phyloP scores from a whole-genome alignment of 148 eudicot species.

The Arctostaphylos glauca region DNA sequence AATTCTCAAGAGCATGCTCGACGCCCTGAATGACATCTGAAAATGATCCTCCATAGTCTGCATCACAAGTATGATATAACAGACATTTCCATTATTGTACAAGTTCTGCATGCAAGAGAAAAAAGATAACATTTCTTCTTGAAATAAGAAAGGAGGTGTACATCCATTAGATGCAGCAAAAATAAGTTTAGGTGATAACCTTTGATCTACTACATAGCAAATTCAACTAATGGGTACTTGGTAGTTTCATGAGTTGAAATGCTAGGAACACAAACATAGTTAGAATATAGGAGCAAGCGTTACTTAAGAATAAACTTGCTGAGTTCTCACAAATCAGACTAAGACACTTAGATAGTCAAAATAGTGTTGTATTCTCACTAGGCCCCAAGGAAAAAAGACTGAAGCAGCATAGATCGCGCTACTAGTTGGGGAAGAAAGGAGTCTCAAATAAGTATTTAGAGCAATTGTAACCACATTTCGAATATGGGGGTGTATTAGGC shows the following conservation, averaged over 20 bases:
- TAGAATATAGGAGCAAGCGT: background rate
- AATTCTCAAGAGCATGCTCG: slow-evolving; percentile 64
- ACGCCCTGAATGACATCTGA: slow-evolving; percentile 75
- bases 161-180: background rate
- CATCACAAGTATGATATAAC: slow-evolving; percentile 15
- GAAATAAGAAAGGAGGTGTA: background rate
- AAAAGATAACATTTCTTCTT: background rate
- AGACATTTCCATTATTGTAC: slow-evolving; percentile 2
- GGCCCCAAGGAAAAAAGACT: background rate
- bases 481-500: background rate
- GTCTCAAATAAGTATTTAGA: background rate
- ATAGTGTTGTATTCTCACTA: background rate
- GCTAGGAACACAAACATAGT: background rate
- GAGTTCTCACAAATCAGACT: background rate
- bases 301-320: background rate
- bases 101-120: background rate
- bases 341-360: background rate
- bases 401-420: background rate
- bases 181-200: background rate
- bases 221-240: background rate
- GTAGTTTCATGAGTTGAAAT: background rate
- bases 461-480: slow-evolving; percentile 1
- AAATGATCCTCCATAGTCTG: slow-evolving; percentile 90
- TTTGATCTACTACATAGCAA: background rate
- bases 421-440: background rate